Percentiles rank a stretch among this genome's conserved stretches.
Evolutionary conservation across 2,329 filamentous ascomycete species (phyloP).

Genomic region (Alternaria sp.): DNA sequence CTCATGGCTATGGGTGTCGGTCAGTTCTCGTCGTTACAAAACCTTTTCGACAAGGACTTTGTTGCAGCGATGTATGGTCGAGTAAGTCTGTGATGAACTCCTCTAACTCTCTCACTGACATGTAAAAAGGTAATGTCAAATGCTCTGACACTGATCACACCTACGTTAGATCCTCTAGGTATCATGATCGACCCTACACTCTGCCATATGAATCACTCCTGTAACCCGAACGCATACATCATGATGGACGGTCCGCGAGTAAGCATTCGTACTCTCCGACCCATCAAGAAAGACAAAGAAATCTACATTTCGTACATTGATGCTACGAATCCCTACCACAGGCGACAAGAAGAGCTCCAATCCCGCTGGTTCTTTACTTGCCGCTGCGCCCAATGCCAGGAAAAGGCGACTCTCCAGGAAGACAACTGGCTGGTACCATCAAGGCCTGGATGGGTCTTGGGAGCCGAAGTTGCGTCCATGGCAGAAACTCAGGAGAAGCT

Average conservation of each 20-base stretch:
- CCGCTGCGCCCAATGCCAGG: slow-evolving; percentile 59
- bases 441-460: slow-evolving; percentile 24
- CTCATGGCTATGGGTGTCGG: slow-evolving; percentile 62
- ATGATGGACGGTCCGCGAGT: slow-evolving; percentile 62
- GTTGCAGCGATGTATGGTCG: slow-evolving; percentile 54
- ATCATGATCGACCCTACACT: slow-evolving; percentile 63
- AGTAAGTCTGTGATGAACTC: slow-evolving; percentile 30
- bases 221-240: slow-evolving; percentile 64
- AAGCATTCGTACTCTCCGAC: slow-evolving; percentile 58
- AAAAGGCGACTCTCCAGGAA: slow-evolving; percentile 45
- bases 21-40: slow-evolving; percentile 57
- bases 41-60: slow-evolving; percentile 51
- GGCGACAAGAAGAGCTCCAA: slow-evolving; percentile 60
- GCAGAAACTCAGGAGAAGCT: slow-evolving; percentile 34
- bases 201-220: slow-evolving; percentile 66
- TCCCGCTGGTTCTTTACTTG: slow-evolving; percentile 66
- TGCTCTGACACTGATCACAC: slow-evolving; percentile 62
- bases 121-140: slow-evolving; percentile 58
- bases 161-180: slow-evolving; percentile 63
- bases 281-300: slow-evolving; percentile 62
- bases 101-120: slow-evolving; percentile 25
- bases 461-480: slow-evolving; percentile 17
- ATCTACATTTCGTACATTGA: slow-evolving; percentile 69
- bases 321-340: slow-evolving; percentile 56
- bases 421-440: slow-evolving; percentile 50